These are phyloP conservation scores for Fistulifera solaris DNA, from an alignment of 108 stramenopile species.

Conservation along the genomic window DNA sequence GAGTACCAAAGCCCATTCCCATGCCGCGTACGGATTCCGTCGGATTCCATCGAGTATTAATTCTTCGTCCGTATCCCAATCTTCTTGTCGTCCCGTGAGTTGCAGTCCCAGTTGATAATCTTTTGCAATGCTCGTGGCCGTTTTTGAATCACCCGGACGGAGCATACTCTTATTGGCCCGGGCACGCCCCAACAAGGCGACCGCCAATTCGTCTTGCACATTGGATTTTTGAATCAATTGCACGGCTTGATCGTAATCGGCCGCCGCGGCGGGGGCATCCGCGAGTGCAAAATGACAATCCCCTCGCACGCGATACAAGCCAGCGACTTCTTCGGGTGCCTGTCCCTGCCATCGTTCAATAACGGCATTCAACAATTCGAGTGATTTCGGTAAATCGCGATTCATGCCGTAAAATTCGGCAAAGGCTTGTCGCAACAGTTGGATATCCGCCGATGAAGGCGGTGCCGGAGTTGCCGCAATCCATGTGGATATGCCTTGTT, in stretches of 20 bases:
- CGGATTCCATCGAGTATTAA: conserved; percentile 45
- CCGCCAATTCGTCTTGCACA: conserved; percentile 49
- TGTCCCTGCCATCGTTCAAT: conserved; percentile 48
- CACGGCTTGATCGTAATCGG: conserved; percentile 53
- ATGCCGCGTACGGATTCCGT: conserved; percentile 71
- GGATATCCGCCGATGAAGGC: conserved; percentile 52
- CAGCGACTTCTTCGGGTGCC: conserved; percentile 59
- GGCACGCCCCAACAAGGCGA: conserved; percentile 50
- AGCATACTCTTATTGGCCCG: conserved; percentile 38
- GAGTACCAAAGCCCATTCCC: conserved; percentile 74
- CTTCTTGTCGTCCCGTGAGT: conserved; percentile 31
- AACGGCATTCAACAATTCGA: conserved; percentile 30
- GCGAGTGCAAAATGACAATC: conserved; percentile 55
- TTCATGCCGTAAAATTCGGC: conserved; percentile 39
- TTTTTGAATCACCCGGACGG: conserved; percentile 11
- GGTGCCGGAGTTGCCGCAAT: conserved; percentile 5
- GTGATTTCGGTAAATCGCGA: conserved; percentile 32
- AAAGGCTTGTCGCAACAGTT: conserved; percentile 55
- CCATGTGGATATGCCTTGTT: neutral
- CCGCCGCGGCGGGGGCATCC: conserved; percentile 21
- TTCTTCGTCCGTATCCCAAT: conserved; percentile 50
- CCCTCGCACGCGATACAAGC: conserved; percentile 66
- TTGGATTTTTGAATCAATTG: conserved; percentile 26
- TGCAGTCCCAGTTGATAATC: conserved; percentile 49
- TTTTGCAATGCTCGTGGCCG: conserved; percentile 6